A percentile compares a stretch with the other conserved stretches of the same genome.
These are phyloP conservation scores for Phoma sp. DNA, from an alignment of 2,329 filamentous ascomycete species.

Conservation along the genomic window DNA sequence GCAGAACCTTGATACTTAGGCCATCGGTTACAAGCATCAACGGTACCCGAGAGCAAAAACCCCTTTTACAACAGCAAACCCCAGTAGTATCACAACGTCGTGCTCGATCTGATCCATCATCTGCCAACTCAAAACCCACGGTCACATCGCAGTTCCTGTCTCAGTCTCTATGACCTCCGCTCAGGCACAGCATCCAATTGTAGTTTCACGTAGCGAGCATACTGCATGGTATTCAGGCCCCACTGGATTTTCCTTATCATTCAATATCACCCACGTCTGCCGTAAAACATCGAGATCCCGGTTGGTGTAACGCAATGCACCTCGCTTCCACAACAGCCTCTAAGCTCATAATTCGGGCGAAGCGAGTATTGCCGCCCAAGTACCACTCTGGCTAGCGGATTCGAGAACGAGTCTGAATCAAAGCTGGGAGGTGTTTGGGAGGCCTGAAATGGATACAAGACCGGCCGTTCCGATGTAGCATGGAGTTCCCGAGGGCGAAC, in stretches of 20 bases:
- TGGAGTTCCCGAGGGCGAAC: not conserved
- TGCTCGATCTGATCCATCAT: no score
- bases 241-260: not conserved
- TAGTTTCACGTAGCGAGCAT: conserved; percentile 5
- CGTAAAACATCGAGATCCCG: conserved; percentile 1
- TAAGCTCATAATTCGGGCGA: not conserved
- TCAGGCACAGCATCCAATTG: conserved; percentile 3
- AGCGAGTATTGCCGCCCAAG: conserved; percentile 12
- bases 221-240: not conserved
- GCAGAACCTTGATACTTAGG: no score
- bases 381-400: not conserved
- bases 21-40: no score
- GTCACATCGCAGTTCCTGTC: not conserved
- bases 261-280: not conserved
- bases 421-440: no score
- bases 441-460: no score
- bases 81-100: not conserved
- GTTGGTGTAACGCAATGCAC: conserved; percentile 9
- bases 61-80: no score
- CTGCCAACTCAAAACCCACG: not conserved
- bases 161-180: not conserved
- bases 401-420: no score
- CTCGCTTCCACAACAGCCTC: conserved; percentile 15
- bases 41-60: no score
- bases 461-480: conserved; percentile 1